Base-by-base conservation (phyloP, 495 filamentous ascomycete genomes). In the Delitschia confertaspora region DNA sequence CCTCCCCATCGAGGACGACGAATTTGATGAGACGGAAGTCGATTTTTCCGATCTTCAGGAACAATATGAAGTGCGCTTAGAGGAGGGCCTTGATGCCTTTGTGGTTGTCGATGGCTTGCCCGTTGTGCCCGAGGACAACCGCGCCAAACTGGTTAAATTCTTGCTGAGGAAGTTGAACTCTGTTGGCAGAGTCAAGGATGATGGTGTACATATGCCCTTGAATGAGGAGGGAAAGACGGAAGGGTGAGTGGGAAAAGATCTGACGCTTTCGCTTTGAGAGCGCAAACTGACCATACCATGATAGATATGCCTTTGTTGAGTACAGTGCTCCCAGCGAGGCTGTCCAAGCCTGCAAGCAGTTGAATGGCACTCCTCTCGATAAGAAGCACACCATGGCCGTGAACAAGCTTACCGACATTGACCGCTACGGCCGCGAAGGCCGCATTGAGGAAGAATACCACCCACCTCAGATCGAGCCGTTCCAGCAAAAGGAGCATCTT, bases 361-460 rank as follows among this genome's bases (percentile, higher is more conserved):
- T 98, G 42, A 79, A 95, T 59, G 75, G 74, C 47, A 75, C 81
- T 13, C 73, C 88, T 18, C 79, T 96, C 57, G 91, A 98, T 69
- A 95, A 85, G 72, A 95, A 77, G 69, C 87, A 98, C 72, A 93
- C 82, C 16, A 76, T 98, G 47, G 73, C 77, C 49, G 88, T 96
- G 58, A 98, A 98, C 76, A 98, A 98, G 67, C 70, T 98, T 59
- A 94, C 89, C 57, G 91, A 98, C 64, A 85, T 98, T 55, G 91
- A 96, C 53, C 82, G 89, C 45, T 98, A 88, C 65, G 91, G 91
- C 20, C 76, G 87, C 11, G 89, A 95, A 67, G 91, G 93, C 49
- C 79, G 86, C 23, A 75, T 98, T 56, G 80, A 93, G 40, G 91
- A 98, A 56, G 79, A 86, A 49, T 95, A 94, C 63, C 73, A 74